Evolutionary conservation across 441 rosid species (phyloP).

Genomic region (Jatropha multifida): DNA sequence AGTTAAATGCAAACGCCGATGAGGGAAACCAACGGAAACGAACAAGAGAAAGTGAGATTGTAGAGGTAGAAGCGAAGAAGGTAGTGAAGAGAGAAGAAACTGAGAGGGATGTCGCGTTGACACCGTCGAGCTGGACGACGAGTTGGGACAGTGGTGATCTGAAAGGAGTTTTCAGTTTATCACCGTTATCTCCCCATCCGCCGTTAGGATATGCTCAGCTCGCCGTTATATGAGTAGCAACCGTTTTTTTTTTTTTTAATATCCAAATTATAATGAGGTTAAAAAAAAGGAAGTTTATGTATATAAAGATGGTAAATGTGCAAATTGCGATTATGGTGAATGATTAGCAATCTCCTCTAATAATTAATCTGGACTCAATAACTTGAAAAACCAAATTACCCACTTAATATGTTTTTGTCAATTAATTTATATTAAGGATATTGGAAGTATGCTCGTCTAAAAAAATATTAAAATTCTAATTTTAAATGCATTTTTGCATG

Average conservation of each 20-base stretch:
- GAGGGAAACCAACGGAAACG: constrained; percentile 42
- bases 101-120: constrained; percentile 19
- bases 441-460: no score
- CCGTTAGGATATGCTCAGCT: constrained; percentile 49
- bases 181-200: constrained; percentile 56
- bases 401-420: no score
- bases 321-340: no score
- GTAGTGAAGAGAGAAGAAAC: constrained; percentile 38
- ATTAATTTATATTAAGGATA: no score
- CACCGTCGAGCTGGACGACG: constrained; percentile 47
- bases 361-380: no score
- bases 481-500: no score
- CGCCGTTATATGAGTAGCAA: constrained; percentile 29
- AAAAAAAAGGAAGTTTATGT: no score
- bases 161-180: constrained; percentile 36
- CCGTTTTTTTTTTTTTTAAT: background rate
- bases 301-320: no score
- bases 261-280: background rate
- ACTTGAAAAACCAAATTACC: no score
- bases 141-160: constrained; percentile 37
- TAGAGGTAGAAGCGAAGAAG: constrained; percentile 17
- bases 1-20: constrained; percentile 20
- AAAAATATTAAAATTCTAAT: no score
- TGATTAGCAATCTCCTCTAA: no score
- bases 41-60: constrained; percentile 31